Evolutionary conservation across 306 rosid genomes (phyloP).

Genomic region (Medicago ruthenica): DNA sequence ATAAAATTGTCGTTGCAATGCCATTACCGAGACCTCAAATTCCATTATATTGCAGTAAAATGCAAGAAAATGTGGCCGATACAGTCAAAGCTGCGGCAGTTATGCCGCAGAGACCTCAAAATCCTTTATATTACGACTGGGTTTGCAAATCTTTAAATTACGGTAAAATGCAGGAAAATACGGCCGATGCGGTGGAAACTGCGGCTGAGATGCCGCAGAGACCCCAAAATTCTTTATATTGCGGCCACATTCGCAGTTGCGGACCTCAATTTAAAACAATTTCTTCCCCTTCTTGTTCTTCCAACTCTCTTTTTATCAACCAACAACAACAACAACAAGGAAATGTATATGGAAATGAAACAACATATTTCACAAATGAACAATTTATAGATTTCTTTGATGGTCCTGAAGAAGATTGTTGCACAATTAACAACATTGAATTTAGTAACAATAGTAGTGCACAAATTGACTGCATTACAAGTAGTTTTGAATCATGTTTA

Average conservation of each 20-base stretch:
- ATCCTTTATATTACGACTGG: background rate
- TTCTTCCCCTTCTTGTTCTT: background rate
- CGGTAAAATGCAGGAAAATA: background rate
- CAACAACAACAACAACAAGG: conserved; percentile 50
- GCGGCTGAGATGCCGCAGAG: background rate
- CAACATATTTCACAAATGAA: conserved; percentile 52
- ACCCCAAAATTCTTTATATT: background rate
- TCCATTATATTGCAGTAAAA: background rate
- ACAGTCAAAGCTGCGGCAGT: background rate
- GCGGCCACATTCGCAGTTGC: background rate
- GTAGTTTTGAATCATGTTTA: conserved; percentile 71
- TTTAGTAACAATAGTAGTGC: conserved; percentile 36
- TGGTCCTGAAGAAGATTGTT: conserved; percentile 65
- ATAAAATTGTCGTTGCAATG: background rate
- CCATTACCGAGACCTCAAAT: background rate
- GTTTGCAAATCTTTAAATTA: background rate
- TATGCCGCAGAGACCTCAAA: background rate
- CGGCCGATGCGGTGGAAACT: background rate
- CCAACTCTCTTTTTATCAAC: conserved; percentile 33
- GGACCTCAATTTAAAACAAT: background rate
- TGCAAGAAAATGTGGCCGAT: background rate
- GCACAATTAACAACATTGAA: conserved; percentile 43
- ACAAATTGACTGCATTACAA: conserved; percentile 61
- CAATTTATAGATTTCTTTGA: conserved; percentile 72
- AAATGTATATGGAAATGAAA: conserved; percentile 44